phyloP scores from a whole-genome alignment of 257 asterid species.

The Solanum clarkiae region DNA sequence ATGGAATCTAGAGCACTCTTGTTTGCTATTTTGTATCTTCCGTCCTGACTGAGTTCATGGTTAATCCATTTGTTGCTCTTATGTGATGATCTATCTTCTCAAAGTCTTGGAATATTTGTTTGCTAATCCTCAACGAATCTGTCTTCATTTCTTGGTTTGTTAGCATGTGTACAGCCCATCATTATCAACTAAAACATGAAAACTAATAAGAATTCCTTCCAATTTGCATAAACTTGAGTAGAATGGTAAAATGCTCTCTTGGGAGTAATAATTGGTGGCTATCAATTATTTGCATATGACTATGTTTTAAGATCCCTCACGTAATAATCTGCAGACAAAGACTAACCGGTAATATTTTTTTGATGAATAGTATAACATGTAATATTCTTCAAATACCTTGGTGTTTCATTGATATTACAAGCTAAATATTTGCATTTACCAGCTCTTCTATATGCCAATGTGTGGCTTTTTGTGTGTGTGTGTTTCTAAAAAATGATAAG shows the following conservation, averaged over 20 bases:
- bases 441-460: neutral
- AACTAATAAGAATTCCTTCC: neutral
- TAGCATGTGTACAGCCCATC: neutral
- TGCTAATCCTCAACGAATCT: neutral
- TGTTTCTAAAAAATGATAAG: neutral
- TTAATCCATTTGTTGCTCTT: neutral
- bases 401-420: neutral
- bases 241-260: neutral
- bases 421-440: neutral
- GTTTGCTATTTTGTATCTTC: neutral
- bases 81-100: neutral
- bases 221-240: neutral
- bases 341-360: neutral
- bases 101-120: neutral
- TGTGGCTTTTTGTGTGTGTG: neutral
- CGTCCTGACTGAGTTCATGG: neutral
- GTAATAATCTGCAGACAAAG: neutral
- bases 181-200: neutral
- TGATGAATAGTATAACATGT: neutral
- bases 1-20: neutral
- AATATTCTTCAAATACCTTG: neutral
- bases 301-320: neutral
- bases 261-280: neutral
- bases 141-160: neutral
- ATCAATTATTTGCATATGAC: neutral